Evolutionary conservation across 805 yeast genomes (phyloP).

Genomic region (Saturnispora silvae): DNA sequence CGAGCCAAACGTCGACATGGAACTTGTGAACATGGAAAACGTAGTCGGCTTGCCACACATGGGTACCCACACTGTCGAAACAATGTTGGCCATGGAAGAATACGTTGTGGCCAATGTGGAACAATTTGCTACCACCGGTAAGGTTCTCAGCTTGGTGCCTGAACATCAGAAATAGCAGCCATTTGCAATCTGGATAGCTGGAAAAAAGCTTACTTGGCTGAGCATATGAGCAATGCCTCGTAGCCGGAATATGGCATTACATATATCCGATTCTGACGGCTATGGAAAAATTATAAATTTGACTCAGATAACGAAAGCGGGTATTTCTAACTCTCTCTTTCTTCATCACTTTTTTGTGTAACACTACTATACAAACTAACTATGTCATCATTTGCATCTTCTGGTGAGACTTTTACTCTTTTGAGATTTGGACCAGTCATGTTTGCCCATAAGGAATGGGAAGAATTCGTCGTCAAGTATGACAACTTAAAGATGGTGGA

Average conservation of each 20-base stretch:
- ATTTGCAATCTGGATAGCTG: not conserved
- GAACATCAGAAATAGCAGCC: conserved; percentile 50
- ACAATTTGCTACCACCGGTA: conserved; percentile 50
- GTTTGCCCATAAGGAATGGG: conserved; percentile 59
- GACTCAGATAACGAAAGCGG: too few species aligned
- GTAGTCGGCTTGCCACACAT: conserved; percentile 79
- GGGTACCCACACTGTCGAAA: conserved; percentile 75
- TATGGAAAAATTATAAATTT: too few species aligned
- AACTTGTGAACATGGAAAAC: conserved; percentile 50
- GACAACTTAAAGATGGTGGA: conserved; percentile 35
- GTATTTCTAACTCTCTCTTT: too few species aligned
- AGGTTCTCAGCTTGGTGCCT: conserved; percentile 69
- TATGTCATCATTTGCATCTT: conserved; percentile 16
- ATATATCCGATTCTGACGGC: too few species aligned
- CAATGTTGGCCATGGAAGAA: conserved; percentile 72
- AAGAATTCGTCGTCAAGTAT: conserved; percentile 20
- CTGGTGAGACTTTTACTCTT: conserved; percentile 41
- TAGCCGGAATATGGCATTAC: too few species aligned
- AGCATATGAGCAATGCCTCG: conserved; percentile 4
- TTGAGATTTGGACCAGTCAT: conserved; percentile 53
- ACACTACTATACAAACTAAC: not conserved
- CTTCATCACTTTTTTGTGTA: too few species aligned
- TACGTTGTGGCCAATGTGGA: conserved; percentile 61
- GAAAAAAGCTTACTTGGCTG: not conserved
- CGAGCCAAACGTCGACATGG: conserved; percentile 64